Base-by-base conservation (phyloP, 2,329 filamentous ascomycete genomes). In the Cladophialophora exuberans region DNA sequence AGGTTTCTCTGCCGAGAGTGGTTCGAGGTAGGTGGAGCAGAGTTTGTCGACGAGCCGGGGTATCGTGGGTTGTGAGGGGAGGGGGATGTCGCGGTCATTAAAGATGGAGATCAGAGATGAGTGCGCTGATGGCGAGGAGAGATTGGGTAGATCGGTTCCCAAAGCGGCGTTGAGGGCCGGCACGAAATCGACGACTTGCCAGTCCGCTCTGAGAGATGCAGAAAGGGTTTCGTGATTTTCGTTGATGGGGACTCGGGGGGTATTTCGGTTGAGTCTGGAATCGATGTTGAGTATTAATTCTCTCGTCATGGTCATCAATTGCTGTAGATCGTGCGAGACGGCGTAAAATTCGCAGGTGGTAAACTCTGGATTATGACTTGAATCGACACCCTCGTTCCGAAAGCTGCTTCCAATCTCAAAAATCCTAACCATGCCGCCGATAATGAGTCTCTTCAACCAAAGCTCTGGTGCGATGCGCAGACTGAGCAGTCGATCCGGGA, bases 331-430 rank as follows among this genome's bases (percentile, higher is more conserved):
- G 73, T 88, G 57, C 66, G 92, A 95, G 2, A 92, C 87, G 58
- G 88, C 86, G 73, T 99, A 99, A 74, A 96, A 97, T 73, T 99
- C 94, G 77, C 93, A 97, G 57, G 90, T 97, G 39, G 89, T 94
- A 73, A 97, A 99, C 69, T 99, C 94, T 0, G 94, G 93, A 68
- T 99, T 99, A 70, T 99, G 94, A 0, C 90, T 96, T 25, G 82
- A 83, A 70, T 97, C 92, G 30, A 96, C 72, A 1, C 81, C 90
- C 75, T 99, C 94, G 69, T 99, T 99, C 38, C 94, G 84, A 72
- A 99, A 99, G 10, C 86, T 85, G 3, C 90, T 87, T 0, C 94
- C 94, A 61, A 99, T 92, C 73, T 99, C 94, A 67, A 95, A 99
- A 22, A 99, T 85, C 59, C 81, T 85, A 65, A 95, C 88, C 58